phyloP scores from a whole-genome alignment of 257 asterid genomes.

The Solanum tarijense region DNA sequence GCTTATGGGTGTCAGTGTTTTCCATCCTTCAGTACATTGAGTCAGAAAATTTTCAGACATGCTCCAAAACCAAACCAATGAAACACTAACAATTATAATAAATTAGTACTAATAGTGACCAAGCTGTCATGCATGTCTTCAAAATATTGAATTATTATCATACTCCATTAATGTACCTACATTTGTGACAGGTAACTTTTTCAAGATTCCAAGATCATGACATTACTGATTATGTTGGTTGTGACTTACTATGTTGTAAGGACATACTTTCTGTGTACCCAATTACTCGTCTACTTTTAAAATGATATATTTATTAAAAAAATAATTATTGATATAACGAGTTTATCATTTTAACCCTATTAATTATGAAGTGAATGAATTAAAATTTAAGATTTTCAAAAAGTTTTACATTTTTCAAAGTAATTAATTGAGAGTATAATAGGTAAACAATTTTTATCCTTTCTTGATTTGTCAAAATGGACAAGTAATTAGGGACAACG shows the following conservation, averaged over 20 bases:
- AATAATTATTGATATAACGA: no score
- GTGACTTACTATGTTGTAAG: slow-evolving; percentile 1
- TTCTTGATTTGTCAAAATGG: no score
- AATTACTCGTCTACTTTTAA: no score
- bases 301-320: fast-evolving
- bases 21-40: background rate
- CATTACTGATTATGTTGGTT: slow-evolving; percentile 3
- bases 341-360: no score
- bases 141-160: background rate
- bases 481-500: no score
- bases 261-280: background rate
- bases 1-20: background rate
- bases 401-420: no score
- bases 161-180: background rate
- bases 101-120: background rate
- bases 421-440: no score
- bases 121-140: background rate
- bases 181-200: background rate
- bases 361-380: no score
- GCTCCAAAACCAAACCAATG: background rate
- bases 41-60: background rate
- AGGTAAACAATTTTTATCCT: no score
- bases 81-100: background rate
- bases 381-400: no score
- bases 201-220: slow-evolving; percentile 4